These are phyloP conservation scores for Oryza longistaminata DNA, from an alignment of 176 grass and related monocot genomes.

Conservation along the genomic window DNA sequence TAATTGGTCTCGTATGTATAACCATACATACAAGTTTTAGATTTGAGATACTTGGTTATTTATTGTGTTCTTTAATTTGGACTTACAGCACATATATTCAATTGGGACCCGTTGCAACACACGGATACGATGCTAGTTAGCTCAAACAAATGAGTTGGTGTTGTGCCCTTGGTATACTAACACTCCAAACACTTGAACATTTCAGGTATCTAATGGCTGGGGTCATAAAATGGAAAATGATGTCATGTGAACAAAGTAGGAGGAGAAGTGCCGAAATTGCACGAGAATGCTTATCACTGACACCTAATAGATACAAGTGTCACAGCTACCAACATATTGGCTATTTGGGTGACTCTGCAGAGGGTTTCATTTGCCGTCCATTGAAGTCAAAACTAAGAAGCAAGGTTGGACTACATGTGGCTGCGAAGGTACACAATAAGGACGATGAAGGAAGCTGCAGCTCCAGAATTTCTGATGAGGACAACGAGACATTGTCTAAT, in stretches of 20 bases:
- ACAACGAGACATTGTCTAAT: slow-evolving; percentile 1
- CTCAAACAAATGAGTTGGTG: neutral
- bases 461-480: slow-evolving; percentile 12
- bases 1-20: too few relatives aligned
- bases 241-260: slow-evolving; percentile 21
- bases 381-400: slow-evolving; percentile 5
- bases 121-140: neutral
- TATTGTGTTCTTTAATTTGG: neutral
- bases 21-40: too few relatives aligned
- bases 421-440: slow-evolving; percentile 32
- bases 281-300: neutral
- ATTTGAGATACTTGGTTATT: neutral
- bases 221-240: slow-evolving; percentile 9
- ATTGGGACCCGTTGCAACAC: too few relatives aligned
- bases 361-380: neutral
- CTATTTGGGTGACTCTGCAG: neutral
- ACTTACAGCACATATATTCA: neutral
- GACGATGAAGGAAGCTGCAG: slow-evolving; percentile 18
- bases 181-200: neutral
- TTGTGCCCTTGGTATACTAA: neutral
- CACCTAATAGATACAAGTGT: slow-evolving; percentile 6
- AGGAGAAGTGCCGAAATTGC: neutral
- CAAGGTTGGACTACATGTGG: neutral
- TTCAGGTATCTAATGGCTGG: slow-evolving; percentile 53
- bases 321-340: neutral